phyloP scores from a whole-genome alignment of 345 rosid genomes.

The Populus pruinosa region DNA sequence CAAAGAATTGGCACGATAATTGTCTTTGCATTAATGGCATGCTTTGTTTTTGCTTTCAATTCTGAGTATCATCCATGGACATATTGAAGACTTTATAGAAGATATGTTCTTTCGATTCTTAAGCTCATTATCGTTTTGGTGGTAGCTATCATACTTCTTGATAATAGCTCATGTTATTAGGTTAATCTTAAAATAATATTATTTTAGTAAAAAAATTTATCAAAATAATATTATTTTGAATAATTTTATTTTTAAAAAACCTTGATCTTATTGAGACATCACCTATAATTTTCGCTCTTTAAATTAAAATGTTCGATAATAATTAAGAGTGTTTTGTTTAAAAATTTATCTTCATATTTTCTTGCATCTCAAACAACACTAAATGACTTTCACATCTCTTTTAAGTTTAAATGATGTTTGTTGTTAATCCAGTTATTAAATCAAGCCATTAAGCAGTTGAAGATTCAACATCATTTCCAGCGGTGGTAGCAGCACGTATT shows the following conservation, averaged over 20 bases:
- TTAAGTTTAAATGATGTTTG: neutral
- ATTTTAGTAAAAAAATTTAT: too few relatives aligned
- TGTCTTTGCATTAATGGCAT: neutral
- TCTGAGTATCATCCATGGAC: neutral
- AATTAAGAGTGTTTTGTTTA: too few relatives aligned
- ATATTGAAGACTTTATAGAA: neutral
- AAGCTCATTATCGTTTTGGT: neutral
- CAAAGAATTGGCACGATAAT: neutral
- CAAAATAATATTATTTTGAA: too few relatives aligned
- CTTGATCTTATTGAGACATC: accelerated
- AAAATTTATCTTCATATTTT: neutral
- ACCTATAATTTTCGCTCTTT: accelerated
- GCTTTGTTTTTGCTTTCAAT: neutral
- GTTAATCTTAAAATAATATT: too few relatives aligned
- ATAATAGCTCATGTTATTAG: too few relatives aligned
- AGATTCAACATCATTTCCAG: neutral
- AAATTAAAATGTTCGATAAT: too few relatives aligned
- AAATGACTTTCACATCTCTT: neutral
- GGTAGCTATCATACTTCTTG: too few relatives aligned
- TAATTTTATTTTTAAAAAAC: too few relatives aligned
- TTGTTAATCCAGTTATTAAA: neutral
- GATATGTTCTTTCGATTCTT: neutral
- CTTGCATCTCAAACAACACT: neutral
- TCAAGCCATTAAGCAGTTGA: neutral
- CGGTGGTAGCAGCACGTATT: neutral